Percentiles rank a stretch among this genome's conserved stretches.
These are phyloP conservation scores for Lactarius psammicola DNA, from an alignment of 768 basidiomycete genomes.

Conservation along the genomic window DNA sequence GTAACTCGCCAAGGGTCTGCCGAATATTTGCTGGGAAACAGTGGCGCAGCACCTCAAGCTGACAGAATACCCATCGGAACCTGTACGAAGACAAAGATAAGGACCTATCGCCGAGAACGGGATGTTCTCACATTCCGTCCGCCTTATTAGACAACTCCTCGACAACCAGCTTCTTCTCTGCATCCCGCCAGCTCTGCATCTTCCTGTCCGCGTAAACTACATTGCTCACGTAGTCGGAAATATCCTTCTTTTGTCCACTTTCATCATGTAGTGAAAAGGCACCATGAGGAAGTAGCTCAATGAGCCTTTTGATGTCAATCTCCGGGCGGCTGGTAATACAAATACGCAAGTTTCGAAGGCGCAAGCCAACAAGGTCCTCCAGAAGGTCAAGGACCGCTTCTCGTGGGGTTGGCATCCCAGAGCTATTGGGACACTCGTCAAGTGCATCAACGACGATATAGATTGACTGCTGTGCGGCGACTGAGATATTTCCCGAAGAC, in stretches of 20 bases:
- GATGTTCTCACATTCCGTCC: background rate
- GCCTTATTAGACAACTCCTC: background rate
- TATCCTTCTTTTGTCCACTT: background rate
- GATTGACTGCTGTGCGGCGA: background rate
- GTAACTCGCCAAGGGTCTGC: background rate
- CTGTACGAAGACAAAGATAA: background rate
- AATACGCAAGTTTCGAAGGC: background rate
- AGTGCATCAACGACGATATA: background rate
- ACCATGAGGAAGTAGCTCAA: background rate
- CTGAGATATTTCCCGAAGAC: background rate
- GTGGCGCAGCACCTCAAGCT: background rate
- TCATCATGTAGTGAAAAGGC: background rate
- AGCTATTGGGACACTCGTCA: background rate
- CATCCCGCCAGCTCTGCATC: background rate
- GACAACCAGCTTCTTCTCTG: background rate
- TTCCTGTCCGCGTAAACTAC: background rate
- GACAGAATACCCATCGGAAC: slow-evolving; percentile 1
- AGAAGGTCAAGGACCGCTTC: background rate
- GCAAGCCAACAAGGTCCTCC: background rate
- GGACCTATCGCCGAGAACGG: background rate
- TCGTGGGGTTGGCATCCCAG: background rate
- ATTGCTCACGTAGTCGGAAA: background rate
- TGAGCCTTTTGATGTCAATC: background rate
- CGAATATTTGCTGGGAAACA: background rate
- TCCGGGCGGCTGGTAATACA: background rate